Conservation (phyloP, 352 stramenopile species). For the Phytophthora boehmeriae region DNA sequence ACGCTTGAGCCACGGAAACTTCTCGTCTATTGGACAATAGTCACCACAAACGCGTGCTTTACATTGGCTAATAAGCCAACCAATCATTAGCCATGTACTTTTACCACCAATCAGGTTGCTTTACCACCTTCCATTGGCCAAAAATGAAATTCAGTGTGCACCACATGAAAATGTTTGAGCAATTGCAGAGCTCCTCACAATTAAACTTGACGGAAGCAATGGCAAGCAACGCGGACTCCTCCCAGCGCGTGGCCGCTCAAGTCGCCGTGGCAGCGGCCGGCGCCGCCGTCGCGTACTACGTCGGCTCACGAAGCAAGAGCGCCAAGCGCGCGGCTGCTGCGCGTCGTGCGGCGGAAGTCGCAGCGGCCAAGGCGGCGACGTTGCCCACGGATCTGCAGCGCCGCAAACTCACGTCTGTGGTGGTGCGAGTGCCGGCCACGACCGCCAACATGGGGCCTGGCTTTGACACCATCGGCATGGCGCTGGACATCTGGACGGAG, state of each 20-base stretch:
- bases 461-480: slow-evolving; percentile 98
- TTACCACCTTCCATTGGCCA: not conserved
- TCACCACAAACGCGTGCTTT: too few species aligned
- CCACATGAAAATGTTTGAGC: slow-evolving; percentile 19
- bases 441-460: slow-evolving; percentile 98
- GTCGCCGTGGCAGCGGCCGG: slow-evolving; percentile 61
- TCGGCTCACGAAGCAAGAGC: slow-evolving; percentile 58
- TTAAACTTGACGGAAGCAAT: slow-evolving; percentile 23
- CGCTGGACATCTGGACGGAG: slow-evolving; percentile 99
- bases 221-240: slow-evolving; percentile 22
- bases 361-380: slow-evolving; percentile 26
- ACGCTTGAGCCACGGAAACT: not conserved
- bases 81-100: not conserved
- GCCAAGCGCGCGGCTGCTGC: slow-evolving; percentile 30
- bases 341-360: slow-evolving; percentile 20
- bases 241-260: slow-evolving; percentile 49
- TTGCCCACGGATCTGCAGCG: slow-evolving; percentile 37
- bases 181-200: slow-evolving; percentile 3
- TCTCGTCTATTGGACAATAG: too few species aligned
- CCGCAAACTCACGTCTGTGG: slow-evolving; percentile 88
- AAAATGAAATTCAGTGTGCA: not conserved
- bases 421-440: slow-evolving; percentile 98
- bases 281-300: slow-evolving; percentile 65
- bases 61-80: too few species aligned
- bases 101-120: not conserved